Evolutionary conservation across 2,329 filamentous ascomycete species (phyloP).

Genomic region (Ophiocordyceps sinensis): DNA sequence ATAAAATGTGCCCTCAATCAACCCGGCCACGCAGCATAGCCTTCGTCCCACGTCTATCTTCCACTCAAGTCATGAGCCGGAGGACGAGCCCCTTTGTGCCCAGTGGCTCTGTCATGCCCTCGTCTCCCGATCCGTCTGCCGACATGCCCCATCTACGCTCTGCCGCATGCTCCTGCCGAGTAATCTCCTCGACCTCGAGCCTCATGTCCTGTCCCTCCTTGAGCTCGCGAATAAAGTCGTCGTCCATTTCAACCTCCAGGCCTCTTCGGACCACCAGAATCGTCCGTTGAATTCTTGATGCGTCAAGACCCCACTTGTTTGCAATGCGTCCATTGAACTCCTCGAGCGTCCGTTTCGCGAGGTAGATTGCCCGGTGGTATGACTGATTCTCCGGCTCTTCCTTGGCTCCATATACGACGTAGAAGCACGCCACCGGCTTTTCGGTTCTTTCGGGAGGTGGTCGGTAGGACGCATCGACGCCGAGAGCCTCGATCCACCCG

Average conservation of each 20-base stretch:
- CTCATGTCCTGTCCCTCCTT: conserved; percentile 88
- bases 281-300: conserved; percentile 53
- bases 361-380: conserved; percentile 74
- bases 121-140: conserved; percentile 29
- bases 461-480: conserved; percentile 74
- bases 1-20: not conserved
- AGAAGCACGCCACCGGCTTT: conserved; percentile 79
- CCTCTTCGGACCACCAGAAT: conserved; percentile 61
- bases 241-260: conserved; percentile 74
- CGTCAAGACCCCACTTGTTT: conserved; percentile 67
- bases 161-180: conserved; percentile 14
- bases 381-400: conserved; percentile 37
- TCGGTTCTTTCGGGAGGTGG: conserved; percentile 58
- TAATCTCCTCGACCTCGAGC: conserved; percentile 45
- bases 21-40: not conserved
- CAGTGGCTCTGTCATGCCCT: not conserved
- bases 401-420: conserved; percentile 47
- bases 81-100: not conserved
- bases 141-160: conserved; percentile 51
- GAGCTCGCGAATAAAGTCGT: conserved; percentile 73
- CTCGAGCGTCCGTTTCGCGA: conserved; percentile 59
- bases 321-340: conserved; percentile 63
- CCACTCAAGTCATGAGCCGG: conserved; percentile 1
- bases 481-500: conserved; percentile 81
- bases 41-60: not conserved